Evolutionary conservation across 2,329 filamentous ascomycete genomes (phyloP).

Genomic region (Pyrenophora graminea): DNA sequence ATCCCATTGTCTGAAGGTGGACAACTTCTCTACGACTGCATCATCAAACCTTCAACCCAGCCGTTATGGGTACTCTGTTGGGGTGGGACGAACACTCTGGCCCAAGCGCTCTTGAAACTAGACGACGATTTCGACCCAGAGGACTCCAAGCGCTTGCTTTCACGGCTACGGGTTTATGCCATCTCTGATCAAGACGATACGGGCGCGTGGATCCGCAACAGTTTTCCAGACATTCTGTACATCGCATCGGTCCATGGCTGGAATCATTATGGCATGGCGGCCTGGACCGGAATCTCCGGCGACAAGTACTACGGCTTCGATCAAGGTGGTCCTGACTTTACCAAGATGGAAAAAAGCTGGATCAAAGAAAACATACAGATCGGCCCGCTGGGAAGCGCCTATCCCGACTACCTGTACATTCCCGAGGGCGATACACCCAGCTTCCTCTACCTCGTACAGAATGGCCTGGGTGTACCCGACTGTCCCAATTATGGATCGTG

Average conservation of each 20-base stretch:
- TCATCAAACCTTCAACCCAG: constrained; percentile 45
- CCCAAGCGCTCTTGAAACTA: constrained; percentile 53
- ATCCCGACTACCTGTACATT: constrained; percentile 56
- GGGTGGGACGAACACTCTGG: constrained; percentile 60
- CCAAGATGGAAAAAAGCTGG: constrained; percentile 57
- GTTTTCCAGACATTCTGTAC: constrained; percentile 61
- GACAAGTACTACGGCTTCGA: constrained; percentile 55
- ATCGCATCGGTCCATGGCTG: constrained; percentile 61
- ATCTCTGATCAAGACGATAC: constrained; percentile 66
- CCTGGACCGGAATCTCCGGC: constrained; percentile 62
- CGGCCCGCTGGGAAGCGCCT: constrained; percentile 50
- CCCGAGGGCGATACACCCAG: constrained; percentile 60
- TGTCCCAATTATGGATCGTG: constrained; percentile 55
- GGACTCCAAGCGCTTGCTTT: constrained; percentile 39
- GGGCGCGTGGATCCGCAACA: constrained; percentile 59
- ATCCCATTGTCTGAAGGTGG: constrained; percentile 50
- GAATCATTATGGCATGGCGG: constrained; percentile 59
- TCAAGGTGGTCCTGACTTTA: constrained; percentile 54
- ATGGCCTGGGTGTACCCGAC: constrained; percentile 54
- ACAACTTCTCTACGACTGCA: constrained; percentile 51
- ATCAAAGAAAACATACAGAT: constrained; percentile 60
- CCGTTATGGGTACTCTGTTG: constrained; percentile 59
- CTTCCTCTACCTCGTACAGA: constrained; percentile 56
- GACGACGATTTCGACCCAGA: constrained; percentile 38
- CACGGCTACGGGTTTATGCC: constrained; percentile 45